Evolutionary conservation across 257 asterid genomes (phyloP).

Genomic region (Solanum bulbocastanum): DNA sequence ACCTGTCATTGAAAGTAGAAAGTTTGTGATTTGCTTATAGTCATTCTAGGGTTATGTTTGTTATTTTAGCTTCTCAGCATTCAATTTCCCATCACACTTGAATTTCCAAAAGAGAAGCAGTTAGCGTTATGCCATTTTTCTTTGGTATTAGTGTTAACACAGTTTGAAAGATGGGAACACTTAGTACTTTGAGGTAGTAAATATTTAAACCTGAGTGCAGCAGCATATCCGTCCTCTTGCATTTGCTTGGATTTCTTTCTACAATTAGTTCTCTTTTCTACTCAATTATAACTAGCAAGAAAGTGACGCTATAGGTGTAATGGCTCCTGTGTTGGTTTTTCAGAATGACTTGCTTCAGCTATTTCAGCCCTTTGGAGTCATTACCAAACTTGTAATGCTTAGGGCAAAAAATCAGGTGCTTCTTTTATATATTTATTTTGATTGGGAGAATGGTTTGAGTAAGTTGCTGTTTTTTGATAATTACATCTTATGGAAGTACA

Average conservation of each 20-base stretch:
- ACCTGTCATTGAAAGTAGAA: background rate
- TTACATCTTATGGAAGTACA: conserved; percentile 13
- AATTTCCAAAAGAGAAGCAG: background rate
- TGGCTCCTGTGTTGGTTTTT: background rate
- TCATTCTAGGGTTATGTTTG: background rate
- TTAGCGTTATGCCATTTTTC: background rate
- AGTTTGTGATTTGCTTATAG: background rate
- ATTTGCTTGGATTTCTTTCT: background rate
- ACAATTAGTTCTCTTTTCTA: background rate
- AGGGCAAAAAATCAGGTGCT: conserved; percentile 94
- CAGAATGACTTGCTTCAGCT: conserved; percentile 98
- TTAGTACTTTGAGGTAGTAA: background rate
- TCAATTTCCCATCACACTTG: background rate
- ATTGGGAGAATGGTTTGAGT: background rate
- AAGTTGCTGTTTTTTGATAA: background rate
- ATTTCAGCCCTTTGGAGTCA: conserved; percentile 93
- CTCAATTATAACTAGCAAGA: background rate
- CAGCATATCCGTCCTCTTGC: background rate
- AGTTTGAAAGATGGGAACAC: background rate
- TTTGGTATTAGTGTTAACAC: background rate
- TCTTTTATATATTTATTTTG: background rate
- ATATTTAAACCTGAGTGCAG: background rate
- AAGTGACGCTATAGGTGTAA: background rate
- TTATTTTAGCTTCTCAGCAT: background rate
- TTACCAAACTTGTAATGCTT: conserved; percentile 94